Evolutionary conservation across 1,284 basidiomycete species (phyloP), one percentile per base, ranked within the genome.

Genomic region (Athelia psychrophila): DNA sequence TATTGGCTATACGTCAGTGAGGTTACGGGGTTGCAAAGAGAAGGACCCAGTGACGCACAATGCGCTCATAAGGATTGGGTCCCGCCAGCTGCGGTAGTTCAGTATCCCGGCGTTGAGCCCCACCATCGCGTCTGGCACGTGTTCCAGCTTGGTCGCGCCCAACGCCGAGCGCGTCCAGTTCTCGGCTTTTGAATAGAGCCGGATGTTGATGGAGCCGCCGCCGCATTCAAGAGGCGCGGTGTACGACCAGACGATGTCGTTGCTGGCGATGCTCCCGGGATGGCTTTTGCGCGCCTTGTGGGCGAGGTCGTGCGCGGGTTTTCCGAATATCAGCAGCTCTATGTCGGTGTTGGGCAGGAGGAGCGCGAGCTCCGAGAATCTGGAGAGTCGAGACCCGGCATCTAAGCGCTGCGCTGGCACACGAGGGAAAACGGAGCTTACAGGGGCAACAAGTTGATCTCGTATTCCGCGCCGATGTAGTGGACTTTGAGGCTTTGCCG

Each of bases 381-480:
- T 74, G 18, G 30, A 27, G 35, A 2, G 44, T 22, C n/a, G n/a
- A n/a, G n/a, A n/a, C n/a, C n/a, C 20, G 51, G 18, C n/a, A 53
- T 48, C 49, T 22, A 10, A 32, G 8, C 33, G 36, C 9, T 42
- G 6, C 9, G 8, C n/a, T 5, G n/a, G 38, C 16, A 35, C 33
- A 47, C 15, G 25, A 48, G 15, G 44, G 24, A 20, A 44, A 15
- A 24, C 32, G 49, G 45, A 30, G 68, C 74, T 35, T 51, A 76
- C 72, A 75, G 47, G 22, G 74, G 72, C 27, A 76, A 59, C 60
- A 69, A 73, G 50, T 76, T 76, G 46, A 76, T 64, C 53, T 74
- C 72, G 13, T 64, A 61, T 58, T 74, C 73, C 4, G 65, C 62
- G 6, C 72, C 73, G 8, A 75, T 58, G 30, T 69, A 70, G 52